Evolutionary conservation across 257 asterid species (phyloP).

Genomic region (Solanum chilense): DNA sequence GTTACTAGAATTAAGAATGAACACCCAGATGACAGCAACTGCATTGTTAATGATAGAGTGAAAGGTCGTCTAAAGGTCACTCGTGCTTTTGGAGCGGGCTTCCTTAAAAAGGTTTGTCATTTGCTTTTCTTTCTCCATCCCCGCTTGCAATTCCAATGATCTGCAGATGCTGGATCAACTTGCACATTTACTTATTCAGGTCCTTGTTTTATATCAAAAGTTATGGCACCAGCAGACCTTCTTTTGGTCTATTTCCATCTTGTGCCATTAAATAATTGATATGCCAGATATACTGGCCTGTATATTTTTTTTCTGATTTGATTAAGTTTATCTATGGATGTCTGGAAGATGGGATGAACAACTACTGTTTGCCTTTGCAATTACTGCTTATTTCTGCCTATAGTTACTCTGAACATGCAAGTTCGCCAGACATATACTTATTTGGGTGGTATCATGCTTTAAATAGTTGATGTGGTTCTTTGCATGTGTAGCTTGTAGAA

Average conservation of each 20-base stretch:
- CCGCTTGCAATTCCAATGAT: background rate
- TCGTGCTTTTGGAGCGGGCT: slow-evolving; percentile 18
- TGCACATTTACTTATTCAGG: background rate
- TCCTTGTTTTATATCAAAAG: background rate
- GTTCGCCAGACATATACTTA: background rate
- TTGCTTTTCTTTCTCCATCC: background rate
- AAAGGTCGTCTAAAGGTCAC: slow-evolving; percentile 17
- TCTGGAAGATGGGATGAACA: background rate
- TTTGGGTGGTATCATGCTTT: background rate
- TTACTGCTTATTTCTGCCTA: background rate
- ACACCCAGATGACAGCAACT: slow-evolving; percentile 10
- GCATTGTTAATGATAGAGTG: slow-evolving; percentile 11
- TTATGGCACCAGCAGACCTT: background rate
- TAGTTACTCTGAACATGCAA: background rate
- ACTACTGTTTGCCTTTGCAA: background rate
- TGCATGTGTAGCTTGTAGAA: background rate
- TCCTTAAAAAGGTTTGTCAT: slow-evolving; percentile 8
- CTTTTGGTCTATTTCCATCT: background rate
- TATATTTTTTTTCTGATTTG: background rate
- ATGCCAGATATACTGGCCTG: background rate
- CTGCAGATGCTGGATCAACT: background rate
- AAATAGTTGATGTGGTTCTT: background rate
- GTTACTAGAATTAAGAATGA: slow-evolving; percentile 8
- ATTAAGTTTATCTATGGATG: background rate
- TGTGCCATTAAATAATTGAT: background rate